phyloP scores from a whole-genome alignment of 208 protist species.

The Acanthamoeba healyi region DNA sequence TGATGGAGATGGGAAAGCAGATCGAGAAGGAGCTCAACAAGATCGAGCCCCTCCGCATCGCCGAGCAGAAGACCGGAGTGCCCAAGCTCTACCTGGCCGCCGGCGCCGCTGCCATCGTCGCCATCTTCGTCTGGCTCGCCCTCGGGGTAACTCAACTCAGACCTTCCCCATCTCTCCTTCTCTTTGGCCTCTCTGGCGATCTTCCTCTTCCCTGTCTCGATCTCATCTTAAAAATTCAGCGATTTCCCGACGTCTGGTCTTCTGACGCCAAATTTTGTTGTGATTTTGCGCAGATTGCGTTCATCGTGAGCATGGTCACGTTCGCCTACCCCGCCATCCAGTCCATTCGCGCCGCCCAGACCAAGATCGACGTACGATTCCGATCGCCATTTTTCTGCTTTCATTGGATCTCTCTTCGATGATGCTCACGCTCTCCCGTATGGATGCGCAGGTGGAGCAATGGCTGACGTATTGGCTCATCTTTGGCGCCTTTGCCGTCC shows the following conservation, averaged over 20 bases:
- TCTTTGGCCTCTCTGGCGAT: not conserved
- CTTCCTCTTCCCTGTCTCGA: too few species aligned
- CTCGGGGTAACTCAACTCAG: not conserved
- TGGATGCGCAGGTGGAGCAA: conserved; percentile 44
- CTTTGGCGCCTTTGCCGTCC: conserved; percentile 35
- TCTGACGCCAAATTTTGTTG: too few species aligned
- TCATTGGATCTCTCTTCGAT: too few species aligned
- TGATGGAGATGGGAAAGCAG: not conserved
- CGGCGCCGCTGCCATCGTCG: conserved; percentile 20
- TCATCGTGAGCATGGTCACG: not conserved
- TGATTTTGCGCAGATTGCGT: not conserved
- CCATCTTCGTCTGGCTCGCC: not conserved
- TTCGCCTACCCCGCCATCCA: conserved; percentile 46
- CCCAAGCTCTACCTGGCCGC: conserved; percentile 35
- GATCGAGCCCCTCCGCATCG: conserved; percentile 6
- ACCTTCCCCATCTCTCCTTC: not conserved
- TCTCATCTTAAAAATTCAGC: too few species aligned
- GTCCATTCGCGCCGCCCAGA: conserved; percentile 15
- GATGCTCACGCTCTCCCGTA: too few species aligned
- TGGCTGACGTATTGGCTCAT: conserved; percentile 60
- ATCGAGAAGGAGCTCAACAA: conserved; percentile 57
- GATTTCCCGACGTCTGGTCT: too few species aligned
- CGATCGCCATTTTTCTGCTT: not conserved
- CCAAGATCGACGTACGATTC: not conserved
- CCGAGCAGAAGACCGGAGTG: conserved; percentile 44